A percentile compares a stretch with the other conserved stretches of the same genome.
These are phyloP conservation scores for Glebionis coronaria DNA, from an alignment of 129 eudicot species.

Conservation along the genomic window DNA sequence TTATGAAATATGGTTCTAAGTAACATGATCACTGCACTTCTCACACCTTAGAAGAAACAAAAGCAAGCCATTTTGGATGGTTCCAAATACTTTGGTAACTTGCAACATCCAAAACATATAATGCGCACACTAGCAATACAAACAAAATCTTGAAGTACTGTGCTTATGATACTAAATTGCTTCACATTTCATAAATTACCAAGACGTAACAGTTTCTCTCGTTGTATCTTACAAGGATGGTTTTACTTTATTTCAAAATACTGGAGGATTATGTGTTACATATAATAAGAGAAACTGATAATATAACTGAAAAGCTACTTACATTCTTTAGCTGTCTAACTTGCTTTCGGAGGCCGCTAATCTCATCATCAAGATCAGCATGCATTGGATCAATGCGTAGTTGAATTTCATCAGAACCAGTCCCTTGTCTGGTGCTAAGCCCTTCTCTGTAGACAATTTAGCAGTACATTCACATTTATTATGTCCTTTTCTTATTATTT, in stretches of 20 bases:
- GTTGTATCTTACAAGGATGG: not conserved
- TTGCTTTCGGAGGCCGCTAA: slow-evolving; percentile 79
- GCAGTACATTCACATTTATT: not conserved
- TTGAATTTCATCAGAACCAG: slow-evolving; percentile 75
- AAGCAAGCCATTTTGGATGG: not conserved
- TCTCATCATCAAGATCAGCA: slow-evolving; percentile 79
- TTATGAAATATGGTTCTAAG: slow-evolving; percentile 1
- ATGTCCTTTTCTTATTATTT: not conserved
- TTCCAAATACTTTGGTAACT: not conserved
- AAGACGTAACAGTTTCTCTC: not conserved
- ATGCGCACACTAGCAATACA: not conserved
- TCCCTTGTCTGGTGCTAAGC: slow-evolving; percentile 69
- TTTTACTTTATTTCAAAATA: slow-evolving; percentile 7
- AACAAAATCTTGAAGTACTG: not conserved
- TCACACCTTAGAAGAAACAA: not conserved
- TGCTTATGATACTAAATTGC: slow-evolving; percentile 1
- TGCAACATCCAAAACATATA: not conserved
- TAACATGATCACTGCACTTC: not conserved
- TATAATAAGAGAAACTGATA: slow-evolving; percentile 11
- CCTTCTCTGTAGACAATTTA: slow-evolving; percentile 57
- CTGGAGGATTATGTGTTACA: not conserved
- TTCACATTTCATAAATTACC: not conserved
- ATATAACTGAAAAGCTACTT: slow-evolving; percentile 5
- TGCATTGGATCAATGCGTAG: slow-evolving; percentile 84
- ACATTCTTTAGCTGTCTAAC: slow-evolving; percentile 74